Evolutionary conservation across 202 grass and related monocot genomes (phyloP).

Genomic region (Setaria italica): DNA sequence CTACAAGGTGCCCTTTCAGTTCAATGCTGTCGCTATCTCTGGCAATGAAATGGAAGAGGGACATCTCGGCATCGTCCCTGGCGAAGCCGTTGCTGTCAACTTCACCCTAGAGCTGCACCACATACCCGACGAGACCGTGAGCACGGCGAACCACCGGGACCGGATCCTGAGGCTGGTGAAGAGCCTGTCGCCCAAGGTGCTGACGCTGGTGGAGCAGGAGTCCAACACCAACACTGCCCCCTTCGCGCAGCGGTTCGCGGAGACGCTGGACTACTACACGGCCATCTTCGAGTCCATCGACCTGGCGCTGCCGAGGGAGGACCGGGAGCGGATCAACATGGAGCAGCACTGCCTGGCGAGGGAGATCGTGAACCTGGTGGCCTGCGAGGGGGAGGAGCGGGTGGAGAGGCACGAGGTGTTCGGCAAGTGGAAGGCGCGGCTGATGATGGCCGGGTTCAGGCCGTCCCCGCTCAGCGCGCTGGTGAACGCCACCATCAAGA

Average conservation of each 20-base stretch:
- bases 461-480: conserved; percentile 75
- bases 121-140: conserved; percentile 83
- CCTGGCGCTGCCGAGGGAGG: conserved; percentile 60
- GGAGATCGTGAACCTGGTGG: conserved; percentile 88
- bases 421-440: conserved; percentile 88
- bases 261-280: conserved; percentile 87
- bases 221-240: conserved; percentile 88
- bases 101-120: conserved; percentile 95
- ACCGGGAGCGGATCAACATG: conserved; percentile 82
- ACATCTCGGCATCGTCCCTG: conserved; percentile 61
- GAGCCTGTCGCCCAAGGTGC: conserved; percentile 73
- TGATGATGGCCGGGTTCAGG: conserved; percentile 86
- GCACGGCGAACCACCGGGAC: conserved; percentile 88
- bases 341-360: conserved; percentile 94
- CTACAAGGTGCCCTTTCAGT: conserved; percentile 87
- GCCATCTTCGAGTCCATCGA: conserved; percentile 95
- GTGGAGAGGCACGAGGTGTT: conserved; percentile 84
- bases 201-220: conserved; percentile 93
- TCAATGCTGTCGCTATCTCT: conserved; percentile 54
- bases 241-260: conserved; percentile 73
- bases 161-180: conserved; percentile 81
- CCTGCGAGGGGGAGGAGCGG: conserved; percentile 86
- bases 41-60: conserved; percentile 50
- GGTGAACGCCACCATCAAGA: conserved; percentile 86
- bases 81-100: conserved; percentile 81